Percentiles rank a stretch among this genome's conserved stretches.
phyloP scores from a whole-genome alignment of 1,139 yeast species.

The Lodderomyces elongisporus region DNA sequence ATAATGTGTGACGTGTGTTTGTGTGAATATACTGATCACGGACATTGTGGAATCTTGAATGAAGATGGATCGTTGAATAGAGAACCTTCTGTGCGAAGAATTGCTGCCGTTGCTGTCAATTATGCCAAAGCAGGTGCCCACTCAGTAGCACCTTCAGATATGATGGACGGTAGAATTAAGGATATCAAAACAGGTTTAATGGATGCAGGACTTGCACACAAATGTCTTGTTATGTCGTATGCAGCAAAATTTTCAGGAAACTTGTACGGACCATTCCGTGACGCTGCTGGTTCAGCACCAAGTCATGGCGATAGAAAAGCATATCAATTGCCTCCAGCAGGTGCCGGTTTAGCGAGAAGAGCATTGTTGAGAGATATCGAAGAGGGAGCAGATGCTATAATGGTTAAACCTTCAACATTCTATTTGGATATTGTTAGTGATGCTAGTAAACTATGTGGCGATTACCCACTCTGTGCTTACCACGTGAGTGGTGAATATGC shows the following conservation, averaged over 20 bases:
- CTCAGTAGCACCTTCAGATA: slow-evolving; percentile 95
- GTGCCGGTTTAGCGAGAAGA: slow-evolving; percentile 89
- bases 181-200: slow-evolving; percentile 86
- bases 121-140: slow-evolving; percentile 95
- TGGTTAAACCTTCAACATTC: slow-evolving; percentile 96
- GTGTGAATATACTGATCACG: slow-evolving; percentile 95
- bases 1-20: slow-evolving; percentile 93
- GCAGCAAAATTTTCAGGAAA: slow-evolving; percentile 91
- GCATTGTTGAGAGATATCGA: slow-evolving; percentile 79
- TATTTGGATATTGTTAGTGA: slow-evolving; percentile 87
- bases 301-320: slow-evolving; percentile 87
- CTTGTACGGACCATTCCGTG: slow-evolving; percentile 95
- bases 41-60: slow-evolving; percentile 89
- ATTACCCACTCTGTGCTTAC: slow-evolving; percentile 89
- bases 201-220: slow-evolving; percentile 80
- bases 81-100: slow-evolving; percentile 68
- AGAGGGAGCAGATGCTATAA: slow-evolving; percentile 95
- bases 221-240: slow-evolving; percentile 85
- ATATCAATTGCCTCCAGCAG: slow-evolving; percentile 92
- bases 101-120: slow-evolving; percentile 93
- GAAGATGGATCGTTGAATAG: slow-evolving; percentile 85
- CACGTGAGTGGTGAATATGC: slow-evolving; percentile 98
- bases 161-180: slow-evolving; percentile 92
- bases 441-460: slow-evolving; percentile 75
- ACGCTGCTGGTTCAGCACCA: slow-evolving; percentile 92